Percentiles rank a stretch among this genome's conserved stretches.
phyloP scores from a whole-genome alignment of 305 asterid species.

The Fraxinus latifolia region DNA sequence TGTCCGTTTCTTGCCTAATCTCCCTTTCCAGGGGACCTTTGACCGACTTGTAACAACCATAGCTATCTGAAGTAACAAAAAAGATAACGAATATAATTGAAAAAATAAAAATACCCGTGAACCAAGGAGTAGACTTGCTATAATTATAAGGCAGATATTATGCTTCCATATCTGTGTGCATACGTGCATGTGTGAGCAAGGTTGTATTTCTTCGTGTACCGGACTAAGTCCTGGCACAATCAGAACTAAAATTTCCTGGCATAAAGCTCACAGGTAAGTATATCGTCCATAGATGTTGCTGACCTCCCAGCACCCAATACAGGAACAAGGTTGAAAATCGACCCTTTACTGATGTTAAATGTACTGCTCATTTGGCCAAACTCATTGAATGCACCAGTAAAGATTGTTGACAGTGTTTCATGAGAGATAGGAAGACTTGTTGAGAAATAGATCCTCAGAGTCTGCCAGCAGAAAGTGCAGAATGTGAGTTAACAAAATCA shows the following conservation, averaged over 20 bases:
- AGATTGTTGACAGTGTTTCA: constrained; percentile 42
- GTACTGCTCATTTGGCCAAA: constrained; percentile 44
- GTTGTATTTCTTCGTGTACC: background rate
- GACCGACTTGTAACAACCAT: background rate
- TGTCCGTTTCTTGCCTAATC: background rate
- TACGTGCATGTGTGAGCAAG: no score
- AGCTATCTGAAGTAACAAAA: background rate
- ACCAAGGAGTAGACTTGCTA: background rate
- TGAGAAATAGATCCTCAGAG: constrained; percentile 62
- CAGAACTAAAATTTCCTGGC: constrained; percentile 49
- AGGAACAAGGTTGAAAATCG: constrained; percentile 67
- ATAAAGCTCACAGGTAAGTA: constrained; percentile 73
- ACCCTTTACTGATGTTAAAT: constrained; percentile 28
- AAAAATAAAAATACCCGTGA: background rate
- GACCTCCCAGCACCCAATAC: constrained; percentile 69
- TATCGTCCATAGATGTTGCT: constrained; percentile 50
- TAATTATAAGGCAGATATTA: background rate
- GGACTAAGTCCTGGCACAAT: background rate
- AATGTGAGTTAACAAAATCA: constrained; percentile 5
- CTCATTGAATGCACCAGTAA: constrained; percentile 48
- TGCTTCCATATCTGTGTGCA: background rate
- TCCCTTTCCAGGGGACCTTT: background rate
- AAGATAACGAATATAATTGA: background rate
- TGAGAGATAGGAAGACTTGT: constrained; percentile 41
- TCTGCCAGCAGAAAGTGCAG: constrained; percentile 39